Evolutionary conservation across 805 yeast genomes (phyloP).

Genomic region (Saccharomycopsis fodiens): DNA sequence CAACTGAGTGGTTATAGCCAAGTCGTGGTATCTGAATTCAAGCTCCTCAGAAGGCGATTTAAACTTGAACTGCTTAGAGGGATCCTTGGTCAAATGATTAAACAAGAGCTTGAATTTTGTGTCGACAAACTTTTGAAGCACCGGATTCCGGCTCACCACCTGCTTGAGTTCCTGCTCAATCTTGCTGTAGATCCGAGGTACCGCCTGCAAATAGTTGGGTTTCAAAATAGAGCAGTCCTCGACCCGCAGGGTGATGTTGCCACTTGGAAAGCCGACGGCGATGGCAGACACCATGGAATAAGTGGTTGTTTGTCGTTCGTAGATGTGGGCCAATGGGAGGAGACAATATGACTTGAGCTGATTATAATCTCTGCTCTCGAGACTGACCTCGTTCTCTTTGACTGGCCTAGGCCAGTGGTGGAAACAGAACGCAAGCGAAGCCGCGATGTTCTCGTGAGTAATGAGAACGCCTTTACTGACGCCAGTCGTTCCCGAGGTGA

Average conservation of each 20-base stretch:
- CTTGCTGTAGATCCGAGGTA: conserved; percentile 48
- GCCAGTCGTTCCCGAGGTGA: conserved; percentile 74
- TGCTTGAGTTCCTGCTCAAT: conserved; percentile 32
- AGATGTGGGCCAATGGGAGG: conserved; percentile 53
- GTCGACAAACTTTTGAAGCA: conserved; percentile 30
- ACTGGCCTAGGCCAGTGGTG: conserved; percentile 25
- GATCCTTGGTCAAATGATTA: conserved; percentile 1
- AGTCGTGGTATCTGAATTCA: conserved; percentile 29
- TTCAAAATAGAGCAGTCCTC: conserved; percentile 43
- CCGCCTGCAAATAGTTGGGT: conserved; percentile 42
- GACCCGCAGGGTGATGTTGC: conserved; percentile 34
- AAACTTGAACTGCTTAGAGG: not conserved
- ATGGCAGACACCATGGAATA: conserved; percentile 36
- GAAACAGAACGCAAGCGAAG: conserved; percentile 28
- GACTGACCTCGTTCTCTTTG: conserved; percentile 20
- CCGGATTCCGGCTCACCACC: conserved; percentile 32
- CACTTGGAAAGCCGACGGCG: conserved; percentile 40
- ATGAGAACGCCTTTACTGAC: conserved; percentile 73
- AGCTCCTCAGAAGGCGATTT: conserved; percentile 12
- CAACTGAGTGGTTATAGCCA: conserved; percentile 29
- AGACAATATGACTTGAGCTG: conserved; percentile 32
- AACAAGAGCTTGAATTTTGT: conserved; percentile 19
- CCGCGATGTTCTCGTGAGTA: conserved; percentile 45
- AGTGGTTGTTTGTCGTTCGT: conserved; percentile 40
- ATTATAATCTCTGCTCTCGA: conserved; percentile 10